Percentiles rank a stretch among this genome's conserved stretches.
phyloP scores from a whole-genome alignment of 2,329 filamentous ascomycete species.

The Fusarium poae region DNA sequence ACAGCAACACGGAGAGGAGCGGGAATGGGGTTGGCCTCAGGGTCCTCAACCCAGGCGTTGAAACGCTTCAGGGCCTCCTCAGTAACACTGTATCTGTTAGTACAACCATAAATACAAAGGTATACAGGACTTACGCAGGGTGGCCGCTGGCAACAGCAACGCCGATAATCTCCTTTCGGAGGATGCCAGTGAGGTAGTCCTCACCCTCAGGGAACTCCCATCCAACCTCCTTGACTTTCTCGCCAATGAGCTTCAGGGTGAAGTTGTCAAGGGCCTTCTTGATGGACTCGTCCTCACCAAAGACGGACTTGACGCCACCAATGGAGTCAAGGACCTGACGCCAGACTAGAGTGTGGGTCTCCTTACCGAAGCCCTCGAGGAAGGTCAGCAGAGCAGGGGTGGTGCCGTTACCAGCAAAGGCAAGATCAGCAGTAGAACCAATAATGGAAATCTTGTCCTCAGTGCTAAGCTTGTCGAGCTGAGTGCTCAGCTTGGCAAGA shows the following conservation, averaged over 20 bases:
- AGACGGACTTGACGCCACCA: constrained; percentile 83
- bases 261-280: constrained; percentile 82
- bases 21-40: constrained; percentile 77
- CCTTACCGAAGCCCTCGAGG: constrained; percentile 83
- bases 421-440: constrained; percentile 89
- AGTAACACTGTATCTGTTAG: constrained; percentile 65
- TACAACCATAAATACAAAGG: constrained; percentile 15
- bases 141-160: constrained; percentile 83
- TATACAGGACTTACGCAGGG: constrained; percentile 67
- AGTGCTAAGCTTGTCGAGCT: constrained; percentile 80
- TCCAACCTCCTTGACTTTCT: constrained; percentile 82
- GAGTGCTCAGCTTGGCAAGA: constrained; percentile 81
- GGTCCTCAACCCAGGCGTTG: constrained; percentile 79
- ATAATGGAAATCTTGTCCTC: constrained; percentile 95
- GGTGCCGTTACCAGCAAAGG: constrained; percentile 85
- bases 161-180: constrained; percentile 84
- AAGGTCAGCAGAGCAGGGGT: constrained; percentile 87
- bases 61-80: constrained; percentile 84
- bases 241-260: constrained; percentile 79
- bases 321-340: constrained; percentile 84
- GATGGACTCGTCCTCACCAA: constrained; percentile 79
- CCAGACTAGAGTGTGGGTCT: constrained; percentile 91
- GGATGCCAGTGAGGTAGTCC: constrained; percentile 83
- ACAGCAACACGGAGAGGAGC: constrained; percentile 84
- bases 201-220: constrained; percentile 87